Base-by-base conservation (phyloP, 2,329 filamentous ascomycete genomes). In the Akanthomyces uredinophilus region DNA sequence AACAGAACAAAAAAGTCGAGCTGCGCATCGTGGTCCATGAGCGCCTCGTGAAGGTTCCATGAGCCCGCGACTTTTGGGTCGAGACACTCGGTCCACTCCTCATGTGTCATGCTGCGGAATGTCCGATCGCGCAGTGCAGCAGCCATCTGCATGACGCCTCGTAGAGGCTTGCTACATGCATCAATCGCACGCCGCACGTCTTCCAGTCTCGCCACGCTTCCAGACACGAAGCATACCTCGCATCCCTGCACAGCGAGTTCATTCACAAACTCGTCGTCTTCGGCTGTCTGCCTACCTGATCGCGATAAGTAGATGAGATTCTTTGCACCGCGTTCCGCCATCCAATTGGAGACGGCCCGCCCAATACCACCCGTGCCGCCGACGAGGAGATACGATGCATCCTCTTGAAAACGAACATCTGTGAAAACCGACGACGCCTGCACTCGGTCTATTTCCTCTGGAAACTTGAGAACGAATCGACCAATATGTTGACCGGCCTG, bases 61-160 rank as follows among this genome's bases (percentile, higher is more conserved):
- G 74, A 73, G 0, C 73, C 73, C 3, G 64, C 18, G 0, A 74
- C 67, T 58, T 78, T 79, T n/a, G 75, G 68, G 0, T 43, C 49
- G 6, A 66, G 55, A 0, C 66, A 63, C 56, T 65, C 62, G 1
- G 63, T 50, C 72, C 73, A 78, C 4, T 74, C 64, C 0, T 72
- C 61, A 7, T 70, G 64, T 1, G 68, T 70, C 75, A 81, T 78
- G 7, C 71, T 64, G 4, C 68, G 60, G 4, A 77, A 65, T 0
- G 60, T 32, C 1, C 37, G 24, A 29, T 69, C 67, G 5, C 58
- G 58, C 1, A 71, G 65, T 11, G 75, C 70, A 72, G 76, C n/a
- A 74, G 76, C 69, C 18, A 69, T 64, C 49, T 77, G 73, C 7
- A 78, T 60, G 6, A 77, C 65, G 18, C 75, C 75, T 27, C n/a